These are phyloP conservation scores for Colletotrichum sp. DNA, from an alignment of 2,329 filamentous ascomycete species.

Conservation along the genomic window DNA sequence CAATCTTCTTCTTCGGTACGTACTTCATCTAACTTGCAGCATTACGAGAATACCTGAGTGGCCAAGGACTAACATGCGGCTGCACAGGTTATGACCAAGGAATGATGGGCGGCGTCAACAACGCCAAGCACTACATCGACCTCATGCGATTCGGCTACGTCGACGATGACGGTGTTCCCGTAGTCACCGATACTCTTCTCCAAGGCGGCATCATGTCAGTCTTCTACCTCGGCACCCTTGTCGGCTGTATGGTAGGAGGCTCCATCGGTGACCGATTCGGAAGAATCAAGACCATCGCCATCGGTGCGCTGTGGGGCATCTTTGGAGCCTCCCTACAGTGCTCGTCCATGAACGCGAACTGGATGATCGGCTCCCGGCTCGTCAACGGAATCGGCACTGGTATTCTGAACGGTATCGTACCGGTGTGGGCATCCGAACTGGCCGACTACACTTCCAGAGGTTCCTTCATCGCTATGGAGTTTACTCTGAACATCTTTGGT, in stretches of 20 bases:
- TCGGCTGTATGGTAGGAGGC: neutral
- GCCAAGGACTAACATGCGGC: neutral
- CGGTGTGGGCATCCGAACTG: neutral
- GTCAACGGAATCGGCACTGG: neutral
- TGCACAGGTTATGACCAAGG: neutral
- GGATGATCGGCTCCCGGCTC: neutral
- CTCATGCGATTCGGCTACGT: neutral
- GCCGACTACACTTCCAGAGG: neutral
- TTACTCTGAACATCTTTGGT: neutral
- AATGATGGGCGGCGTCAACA: neutral
- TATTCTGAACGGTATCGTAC: neutral
- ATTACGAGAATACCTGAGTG: neutral
- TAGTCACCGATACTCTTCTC: neutral
- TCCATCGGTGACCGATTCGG: neutral
- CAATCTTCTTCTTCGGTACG: neutral
- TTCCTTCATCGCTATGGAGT: neutral
- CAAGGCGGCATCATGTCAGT: neutral
- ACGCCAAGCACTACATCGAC: neutral
- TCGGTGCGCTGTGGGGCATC: neutral
- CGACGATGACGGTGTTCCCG: neutral
- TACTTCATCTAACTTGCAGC: rapidly evolving
- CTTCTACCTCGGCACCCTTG: neutral
- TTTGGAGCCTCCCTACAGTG: neutral
- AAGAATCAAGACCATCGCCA: neutral
- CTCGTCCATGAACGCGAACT: neutral